A percentile compares a stretch with the other conserved stretches of the same genome.
Conservation (phyloP, 768 basidiomycete genomes). For the Phanerodontia chrysosporium region DNA sequence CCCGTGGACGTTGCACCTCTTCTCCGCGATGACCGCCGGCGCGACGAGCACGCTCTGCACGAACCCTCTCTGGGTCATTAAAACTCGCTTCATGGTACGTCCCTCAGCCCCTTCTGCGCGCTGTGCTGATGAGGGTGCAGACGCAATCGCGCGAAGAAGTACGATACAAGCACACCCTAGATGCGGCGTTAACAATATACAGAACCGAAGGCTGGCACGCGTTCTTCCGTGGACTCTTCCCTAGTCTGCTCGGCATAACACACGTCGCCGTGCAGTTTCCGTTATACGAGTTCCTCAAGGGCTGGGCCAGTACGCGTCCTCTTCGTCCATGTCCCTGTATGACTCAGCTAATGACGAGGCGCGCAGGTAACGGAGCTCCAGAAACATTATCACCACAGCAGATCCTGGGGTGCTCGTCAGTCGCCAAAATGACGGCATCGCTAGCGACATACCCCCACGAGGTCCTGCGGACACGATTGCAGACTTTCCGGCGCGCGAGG, state of each 20-base stretch:
- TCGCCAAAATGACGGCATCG: conserved; percentile 94
- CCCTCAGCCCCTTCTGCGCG: conserved; percentile 9
- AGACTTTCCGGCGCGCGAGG: conserved; percentile 65
- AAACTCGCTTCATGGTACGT: conserved; percentile 95
- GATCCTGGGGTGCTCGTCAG: conserved; percentile 88
- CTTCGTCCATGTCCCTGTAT: not conserved
- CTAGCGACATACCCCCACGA: conserved; percentile 97
- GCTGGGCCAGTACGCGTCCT: conserved; percentile 73
- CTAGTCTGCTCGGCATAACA: conserved; percentile 87
- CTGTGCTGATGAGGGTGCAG: conserved; percentile 34
- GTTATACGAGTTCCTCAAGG: conserved; percentile 89
- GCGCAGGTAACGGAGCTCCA: conserved; percentile 40
- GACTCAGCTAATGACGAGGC: not conserved
- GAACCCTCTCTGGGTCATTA: conserved; percentile 98
- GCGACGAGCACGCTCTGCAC: conserved; percentile 91
- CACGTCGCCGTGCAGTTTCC: conserved; percentile 99
- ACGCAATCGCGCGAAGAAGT: conserved; percentile 78
- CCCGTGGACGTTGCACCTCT: conserved; percentile 82
- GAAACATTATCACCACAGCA: conserved; percentile 48
- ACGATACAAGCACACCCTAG: conserved; percentile 84
- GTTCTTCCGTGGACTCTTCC: conserved; percentile 92
- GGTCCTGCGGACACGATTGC: conserved; percentile 95
- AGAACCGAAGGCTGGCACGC: conserved; percentile 80
- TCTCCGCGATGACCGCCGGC: conserved; percentile 95
- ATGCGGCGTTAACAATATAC: conserved; percentile 88